Evolutionary conservation across 306 rosid species (phyloP), one percentile per base, ranked within the genome.

Genomic region (Vicia sativa): DNA sequence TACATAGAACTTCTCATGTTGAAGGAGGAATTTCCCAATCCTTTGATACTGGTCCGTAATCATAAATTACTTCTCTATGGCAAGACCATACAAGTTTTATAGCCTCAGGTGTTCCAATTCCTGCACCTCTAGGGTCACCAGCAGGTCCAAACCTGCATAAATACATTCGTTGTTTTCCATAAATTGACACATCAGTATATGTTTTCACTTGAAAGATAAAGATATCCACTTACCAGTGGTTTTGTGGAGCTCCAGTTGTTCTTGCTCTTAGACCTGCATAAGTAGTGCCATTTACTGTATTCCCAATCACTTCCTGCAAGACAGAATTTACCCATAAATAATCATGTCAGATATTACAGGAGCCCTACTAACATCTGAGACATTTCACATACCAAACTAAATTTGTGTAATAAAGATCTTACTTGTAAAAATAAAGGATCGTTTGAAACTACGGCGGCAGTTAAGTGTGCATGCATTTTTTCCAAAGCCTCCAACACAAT

Each of bases 21-120:
- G 96, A 85, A 53, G 96, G 86, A 71, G 99, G 97, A 68, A 80
- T 50, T 65, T 84, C 76, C 96, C 97, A 93, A 1, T 76, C 48
- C 48, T 55, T 74, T 9, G 90, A 81, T 62, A 93, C 26, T 0
- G 96, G 99, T 4, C 99, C 97, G 25, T 68, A 8, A 75, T 93
- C 99, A 48, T 93, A 93, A 48, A 93, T 93, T 64, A 93, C 74
- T 76, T 93, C 99, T 64, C 99, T 85, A 61, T 93, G 99, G 78
- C 96, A 86, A 50, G 99, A 93, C 97, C 99, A 93, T 11, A 93
- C 97, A 7, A 90, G 97, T 85, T 88, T 93, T 81, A 93, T 93
- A 10, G 99, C 97, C 73, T 90, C 99, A 0, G 99, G 97, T 56
- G 99, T 88, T 60, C 97, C 99, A n/a, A 93, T 93, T 68, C 99